These are phyloP conservation scores for Xylaria nigripes DNA, from an alignment of 495 filamentous ascomycete species.

Conservation along the genomic window DNA sequence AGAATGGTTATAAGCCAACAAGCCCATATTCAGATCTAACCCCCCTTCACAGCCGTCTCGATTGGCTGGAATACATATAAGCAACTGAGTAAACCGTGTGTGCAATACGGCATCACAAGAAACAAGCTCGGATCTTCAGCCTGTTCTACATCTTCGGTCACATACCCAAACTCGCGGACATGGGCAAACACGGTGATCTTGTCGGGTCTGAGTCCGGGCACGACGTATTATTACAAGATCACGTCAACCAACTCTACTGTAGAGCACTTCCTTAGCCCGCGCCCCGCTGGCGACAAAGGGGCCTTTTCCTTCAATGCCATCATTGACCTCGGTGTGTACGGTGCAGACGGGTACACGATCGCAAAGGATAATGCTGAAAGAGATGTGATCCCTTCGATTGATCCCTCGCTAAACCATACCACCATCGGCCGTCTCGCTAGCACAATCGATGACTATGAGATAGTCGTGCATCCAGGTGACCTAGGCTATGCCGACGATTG, in stretches of 20 bases:
- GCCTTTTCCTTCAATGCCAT: constrained; percentile 36
- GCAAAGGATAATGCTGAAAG: constrained; percentile 40
- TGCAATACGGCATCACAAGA: constrained; percentile 35
- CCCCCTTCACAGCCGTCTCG: constrained; percentile 41
- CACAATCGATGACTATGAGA: constrained; percentile 50
- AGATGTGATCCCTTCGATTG: constrained; percentile 43
- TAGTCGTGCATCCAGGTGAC: constrained; percentile 51
- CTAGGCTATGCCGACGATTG: constrained; percentile 45
- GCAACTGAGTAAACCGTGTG: constrained; percentile 32
- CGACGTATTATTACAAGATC: constrained; percentile 46
- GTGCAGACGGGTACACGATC: constrained; percentile 49
- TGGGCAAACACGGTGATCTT: constrained; percentile 34
- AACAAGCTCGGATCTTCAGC: constrained; percentile 20
- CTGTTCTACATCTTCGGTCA: constrained; percentile 32
- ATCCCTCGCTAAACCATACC: constrained; percentile 53
- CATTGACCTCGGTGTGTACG: constrained; percentile 44
- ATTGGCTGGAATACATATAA: constrained; percentile 46
- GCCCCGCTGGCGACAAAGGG: constrained; percentile 35
- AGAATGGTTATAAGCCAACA: no score
- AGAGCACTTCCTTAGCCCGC: constrained; percentile 49
- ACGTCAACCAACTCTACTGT: constrained; percentile 48
- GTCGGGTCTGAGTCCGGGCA: constrained; percentile 27
- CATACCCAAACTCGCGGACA: constrained; percentile 34
- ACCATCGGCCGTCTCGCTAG: constrained; percentile 50
- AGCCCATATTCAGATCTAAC: neutral